Conservation (phyloP, 2,329 filamentous ascomycete species). For the Trichoderma sp. region DNA sequence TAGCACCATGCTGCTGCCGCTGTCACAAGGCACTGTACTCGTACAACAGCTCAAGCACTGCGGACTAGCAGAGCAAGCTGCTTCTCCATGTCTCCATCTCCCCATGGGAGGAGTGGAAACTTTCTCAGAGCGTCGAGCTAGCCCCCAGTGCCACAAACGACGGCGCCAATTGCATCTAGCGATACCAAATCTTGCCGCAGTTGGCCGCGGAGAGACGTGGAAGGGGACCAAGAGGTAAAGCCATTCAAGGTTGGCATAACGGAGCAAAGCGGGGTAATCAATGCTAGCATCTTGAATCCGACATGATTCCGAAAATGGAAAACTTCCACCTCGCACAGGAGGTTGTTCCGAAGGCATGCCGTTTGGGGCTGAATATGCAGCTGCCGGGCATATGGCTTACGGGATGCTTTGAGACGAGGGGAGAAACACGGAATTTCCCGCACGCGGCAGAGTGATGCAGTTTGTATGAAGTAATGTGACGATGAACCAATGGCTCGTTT, state of each 20-base stretch:
- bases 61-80: neutral
- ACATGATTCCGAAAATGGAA: neutral
- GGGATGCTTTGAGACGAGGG: neutral
- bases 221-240: neutral
- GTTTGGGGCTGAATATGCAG: neutral
- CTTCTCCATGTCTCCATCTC: neutral
- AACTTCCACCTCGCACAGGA: neutral
- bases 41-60: neutral
- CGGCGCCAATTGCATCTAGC: neutral
- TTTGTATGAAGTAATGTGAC: neutral
- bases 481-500: neutral
- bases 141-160: neutral
- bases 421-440: conserved; percentile 2
- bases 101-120: neutral
- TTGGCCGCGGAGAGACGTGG: neutral
- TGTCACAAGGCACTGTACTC: neutral
- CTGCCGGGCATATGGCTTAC: neutral
- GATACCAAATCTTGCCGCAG: neutral
- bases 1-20: neutral
- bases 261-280: conserved; percentile 14
- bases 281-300: neutral
- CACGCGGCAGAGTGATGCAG: neutral
- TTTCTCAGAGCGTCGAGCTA: neutral
- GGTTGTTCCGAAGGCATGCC: neutral
- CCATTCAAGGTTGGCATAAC: neutral